A percentile compares a stretch with the other conserved stretches of the same genome.
Evolutionary conservation across 257 asterid species (phyloP).

Genomic region (Primulina tabacum): DNA sequence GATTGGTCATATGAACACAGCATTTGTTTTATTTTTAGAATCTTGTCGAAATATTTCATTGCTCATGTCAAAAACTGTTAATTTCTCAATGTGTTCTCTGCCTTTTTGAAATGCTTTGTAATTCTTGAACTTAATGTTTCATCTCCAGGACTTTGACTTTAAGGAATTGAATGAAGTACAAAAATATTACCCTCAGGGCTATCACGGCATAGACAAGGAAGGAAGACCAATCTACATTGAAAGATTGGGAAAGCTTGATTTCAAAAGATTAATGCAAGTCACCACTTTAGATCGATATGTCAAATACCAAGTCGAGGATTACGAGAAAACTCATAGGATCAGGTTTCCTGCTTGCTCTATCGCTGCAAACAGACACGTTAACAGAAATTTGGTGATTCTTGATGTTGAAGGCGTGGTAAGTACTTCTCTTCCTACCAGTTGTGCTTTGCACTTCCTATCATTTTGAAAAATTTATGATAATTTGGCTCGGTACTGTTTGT

Average conservation of each 20-base stretch:
- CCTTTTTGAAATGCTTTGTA: background rate
- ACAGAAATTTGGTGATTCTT: slow-evolving; percentile 42
- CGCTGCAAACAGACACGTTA: slow-evolving; percentile 43
- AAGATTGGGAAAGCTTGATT: slow-evolving; percentile 47
- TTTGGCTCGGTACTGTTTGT: background rate
- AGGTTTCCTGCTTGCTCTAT: slow-evolving; percentile 59
- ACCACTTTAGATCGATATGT: slow-evolving; percentile 49
- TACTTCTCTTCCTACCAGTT: slow-evolving; percentile 11
- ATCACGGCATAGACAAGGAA: slow-evolving; percentile 52
- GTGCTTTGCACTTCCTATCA: background rate
- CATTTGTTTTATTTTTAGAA: background rate
- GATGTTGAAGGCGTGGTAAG: slow-evolving; percentile 69
- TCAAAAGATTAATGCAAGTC: slow-evolving; percentile 41
- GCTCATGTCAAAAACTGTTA: background rate
- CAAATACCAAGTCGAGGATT: slow-evolving; percentile 46
- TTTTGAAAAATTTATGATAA: slow-evolving; percentile 3
- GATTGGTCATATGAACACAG: background rate
- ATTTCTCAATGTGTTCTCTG: background rate
- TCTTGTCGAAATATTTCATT: too few relatives aligned
- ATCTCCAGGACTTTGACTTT: slow-evolving; percentile 41
- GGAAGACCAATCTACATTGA: slow-evolving; percentile 61
- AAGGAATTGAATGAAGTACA: slow-evolving; percentile 38
- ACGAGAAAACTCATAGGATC: slow-evolving; percentile 43
- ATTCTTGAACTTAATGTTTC: background rate
- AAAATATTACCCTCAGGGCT: slow-evolving; percentile 55